A percentile compares a stretch with the other conserved stretches of the same genome.
Evolutionary conservation across 805 yeast genomes (phyloP).

Genomic region (Lachancea nothofagi): DNA sequence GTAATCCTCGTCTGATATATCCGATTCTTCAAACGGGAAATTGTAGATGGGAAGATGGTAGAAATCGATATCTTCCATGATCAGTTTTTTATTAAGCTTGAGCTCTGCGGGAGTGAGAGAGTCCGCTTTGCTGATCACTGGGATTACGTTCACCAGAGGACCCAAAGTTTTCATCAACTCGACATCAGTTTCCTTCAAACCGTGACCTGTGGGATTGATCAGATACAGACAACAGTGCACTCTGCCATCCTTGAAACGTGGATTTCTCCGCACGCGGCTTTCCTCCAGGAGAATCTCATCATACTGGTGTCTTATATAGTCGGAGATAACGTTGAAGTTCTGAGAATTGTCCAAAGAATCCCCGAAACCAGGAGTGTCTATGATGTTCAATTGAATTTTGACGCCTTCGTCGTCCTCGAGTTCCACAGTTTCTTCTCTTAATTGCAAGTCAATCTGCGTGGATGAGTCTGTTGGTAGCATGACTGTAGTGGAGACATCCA

Average conservation of each 20-base stretch:
- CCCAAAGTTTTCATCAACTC: slow-evolving; percentile 73
- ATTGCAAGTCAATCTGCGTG: slow-evolving; percentile 48
- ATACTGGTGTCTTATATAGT: slow-evolving; percentile 73
- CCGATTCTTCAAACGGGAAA: slow-evolving; percentile 57
- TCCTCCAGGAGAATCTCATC: slow-evolving; percentile 80
- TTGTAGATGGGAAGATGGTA: slow-evolving; percentile 67
- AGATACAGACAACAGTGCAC: slow-evolving; percentile 72
- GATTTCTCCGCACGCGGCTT: slow-evolving; percentile 75
- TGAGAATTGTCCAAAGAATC: slow-evolving; percentile 63
- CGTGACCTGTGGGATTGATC: slow-evolving; percentile 81
- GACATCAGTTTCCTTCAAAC: slow-evolving; percentile 70
- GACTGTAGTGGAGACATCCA: slow-evolving; percentile 60
- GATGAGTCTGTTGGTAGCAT: slow-evolving; percentile 47
- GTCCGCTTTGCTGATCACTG: slow-evolving; percentile 82
- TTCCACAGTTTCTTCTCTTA: slow-evolving; percentile 78
- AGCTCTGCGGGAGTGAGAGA: slow-evolving; percentile 77
- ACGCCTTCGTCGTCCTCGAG: slow-evolving; percentile 82
- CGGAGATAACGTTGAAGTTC: slow-evolving; percentile 65
- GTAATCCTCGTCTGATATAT: slow-evolving; percentile 55
- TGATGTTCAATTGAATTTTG: slow-evolving; percentile 66
- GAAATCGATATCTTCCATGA: slow-evolving; percentile 68
- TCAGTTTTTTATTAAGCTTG: slow-evolving; percentile 63
- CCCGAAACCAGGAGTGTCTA: slow-evolving; percentile 84
- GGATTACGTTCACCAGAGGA: slow-evolving; percentile 76
- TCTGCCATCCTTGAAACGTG: slow-evolving; percentile 78